phyloP scores from a whole-genome alignment of 345 rosid genomes.

The Melastoma malabathricum region DNA sequence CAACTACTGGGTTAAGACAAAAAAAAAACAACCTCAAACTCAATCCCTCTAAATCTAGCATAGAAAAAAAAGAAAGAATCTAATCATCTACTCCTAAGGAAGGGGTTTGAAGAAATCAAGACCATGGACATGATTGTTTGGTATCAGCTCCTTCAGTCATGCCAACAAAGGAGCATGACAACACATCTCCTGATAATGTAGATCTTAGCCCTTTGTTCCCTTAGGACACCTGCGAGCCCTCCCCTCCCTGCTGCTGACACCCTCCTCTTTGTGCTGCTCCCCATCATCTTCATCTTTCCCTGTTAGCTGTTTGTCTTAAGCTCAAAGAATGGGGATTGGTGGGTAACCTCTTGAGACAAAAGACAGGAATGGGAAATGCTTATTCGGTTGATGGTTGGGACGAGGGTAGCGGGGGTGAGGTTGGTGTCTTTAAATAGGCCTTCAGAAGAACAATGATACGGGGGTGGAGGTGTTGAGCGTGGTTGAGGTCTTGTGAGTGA shows the following conservation, averaged over 20 bases:
- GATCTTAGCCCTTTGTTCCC: constrained; percentile 18
- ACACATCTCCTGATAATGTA: constrained; percentile 20
- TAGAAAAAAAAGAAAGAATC: too few relatives aligned
- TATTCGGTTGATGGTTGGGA: too few relatives aligned
- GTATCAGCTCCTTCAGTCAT: constrained; percentile 4
- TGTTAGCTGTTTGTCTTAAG: not conserved
- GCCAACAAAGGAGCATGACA: constrained; percentile 22
- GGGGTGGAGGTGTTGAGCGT: not conserved
- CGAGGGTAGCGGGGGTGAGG: too few relatives aligned
- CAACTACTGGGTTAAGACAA: too few relatives aligned
- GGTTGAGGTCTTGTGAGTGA: too few relatives aligned
- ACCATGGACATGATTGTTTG: not conserved
- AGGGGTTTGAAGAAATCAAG: not conserved
- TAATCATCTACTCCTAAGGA: too few relatives aligned
- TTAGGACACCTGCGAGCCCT: constrained; percentile 15
- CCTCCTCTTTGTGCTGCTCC: constrained; percentile 16
- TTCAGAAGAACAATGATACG: not conserved
- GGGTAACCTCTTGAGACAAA: not conserved
- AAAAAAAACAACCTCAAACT: too few relatives aligned
- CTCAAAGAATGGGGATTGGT: not conserved
- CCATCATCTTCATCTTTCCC: constrained; percentile 8
- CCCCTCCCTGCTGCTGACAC: constrained; percentile 7
- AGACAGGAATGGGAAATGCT: not conserved
- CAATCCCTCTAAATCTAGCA: too few relatives aligned
- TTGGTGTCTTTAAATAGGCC: too few relatives aligned